A percentile compares a stretch with the other conserved stretches of the same genome.
Evolutionary conservation across 192 early-diverging fungal genomes (phyloP).

Genomic region (Coemansia sp.): DNA sequence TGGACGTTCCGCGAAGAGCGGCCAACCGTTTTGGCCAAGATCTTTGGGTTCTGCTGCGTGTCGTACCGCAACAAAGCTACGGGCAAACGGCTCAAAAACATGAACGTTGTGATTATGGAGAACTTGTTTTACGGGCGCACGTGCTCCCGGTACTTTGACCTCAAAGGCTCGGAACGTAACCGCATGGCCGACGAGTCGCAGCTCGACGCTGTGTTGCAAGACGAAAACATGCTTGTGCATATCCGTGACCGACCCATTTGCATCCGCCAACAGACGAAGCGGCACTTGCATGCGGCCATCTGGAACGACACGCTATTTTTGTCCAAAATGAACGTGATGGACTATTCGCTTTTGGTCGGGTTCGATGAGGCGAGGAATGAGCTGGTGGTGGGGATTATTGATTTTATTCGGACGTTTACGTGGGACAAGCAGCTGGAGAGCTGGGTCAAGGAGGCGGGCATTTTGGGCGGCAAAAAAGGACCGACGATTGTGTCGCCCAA

Average conservation of each 20-base stretch:
- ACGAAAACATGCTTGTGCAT: slow-evolving; percentile 84
- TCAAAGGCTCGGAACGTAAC: slow-evolving; percentile 95
- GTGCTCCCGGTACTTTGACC: slow-evolving; percentile 78
- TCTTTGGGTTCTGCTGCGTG: slow-evolving; percentile 91
- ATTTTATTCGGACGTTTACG: slow-evolving; percentile 96
- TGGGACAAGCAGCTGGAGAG: slow-evolving; percentile 99
- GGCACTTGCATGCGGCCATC: slow-evolving; percentile 77
- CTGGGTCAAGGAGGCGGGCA: slow-evolving; percentile 94
- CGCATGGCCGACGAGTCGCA: slow-evolving; percentile 87
- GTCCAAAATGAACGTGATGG: slow-evolving; percentile 94
- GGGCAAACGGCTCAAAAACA: slow-evolving; percentile 71
- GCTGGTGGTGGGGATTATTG: slow-evolving; percentile 97
- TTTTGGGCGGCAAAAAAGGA: slow-evolving; percentile 86
- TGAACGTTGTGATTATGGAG: slow-evolving; percentile 95
- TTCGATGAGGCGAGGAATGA: slow-evolving; percentile 84
- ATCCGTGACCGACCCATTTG: slow-evolving; percentile 85
- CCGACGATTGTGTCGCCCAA: slow-evolving; percentile 96
- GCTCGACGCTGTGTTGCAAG: slow-evolving; percentile 83
- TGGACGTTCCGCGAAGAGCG: slow-evolving; percentile 52
- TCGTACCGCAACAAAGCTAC: slow-evolving; percentile 82
- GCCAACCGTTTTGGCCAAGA: slow-evolving; percentile 82
- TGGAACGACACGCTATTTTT: slow-evolving; percentile 95
- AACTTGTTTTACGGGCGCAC: slow-evolving; percentile 85
- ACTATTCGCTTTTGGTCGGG: slow-evolving; percentile 94
- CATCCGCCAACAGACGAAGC: slow-evolving; percentile 87